These are phyloP conservation scores for Wallacemonas sp. DNA, from an alignment of 208 protist species.

Conservation along the genomic window DNA sequence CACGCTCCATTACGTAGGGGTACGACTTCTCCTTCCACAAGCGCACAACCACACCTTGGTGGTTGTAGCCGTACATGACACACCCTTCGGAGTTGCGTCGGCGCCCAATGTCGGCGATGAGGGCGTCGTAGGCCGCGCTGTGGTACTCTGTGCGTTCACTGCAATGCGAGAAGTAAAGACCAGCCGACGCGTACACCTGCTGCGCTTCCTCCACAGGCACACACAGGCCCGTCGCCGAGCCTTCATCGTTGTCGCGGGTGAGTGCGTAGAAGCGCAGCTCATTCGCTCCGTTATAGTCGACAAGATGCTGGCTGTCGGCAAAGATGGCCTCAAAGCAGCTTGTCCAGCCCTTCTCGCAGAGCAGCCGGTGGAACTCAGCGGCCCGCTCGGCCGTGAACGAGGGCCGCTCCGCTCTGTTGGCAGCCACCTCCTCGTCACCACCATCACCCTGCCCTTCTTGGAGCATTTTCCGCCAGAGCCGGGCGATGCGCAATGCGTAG, in stretches of 20 bases:
- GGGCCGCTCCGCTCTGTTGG: not conserved
- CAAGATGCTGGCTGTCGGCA: slow-evolving; percentile 42
- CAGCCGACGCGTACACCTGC: slow-evolving; percentile 26
- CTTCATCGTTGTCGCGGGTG: slow-evolving; percentile 15
- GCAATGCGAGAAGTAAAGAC: slow-evolving; percentile 30
- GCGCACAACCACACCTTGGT: slow-evolving; percentile 31
- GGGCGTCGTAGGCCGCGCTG: slow-evolving; percentile 20
- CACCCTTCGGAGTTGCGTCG: slow-evolving; percentile 46
- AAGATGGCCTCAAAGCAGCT: slow-evolving; percentile 57
- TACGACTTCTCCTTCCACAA: slow-evolving; percentile 59
- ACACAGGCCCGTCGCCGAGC: slow-evolving; percentile 18
- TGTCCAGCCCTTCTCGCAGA: slow-evolving; percentile 32
- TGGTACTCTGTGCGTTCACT: slow-evolving; percentile 15
- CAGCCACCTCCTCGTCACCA: not conserved
- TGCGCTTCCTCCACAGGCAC: slow-evolving; percentile 22
- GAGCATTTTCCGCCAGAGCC: slow-evolving; percentile 11
- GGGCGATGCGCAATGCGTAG: slow-evolving; percentile 32
- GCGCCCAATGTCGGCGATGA: slow-evolving; percentile 34
- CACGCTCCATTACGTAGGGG: slow-evolving; percentile 58
- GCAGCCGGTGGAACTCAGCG: slow-evolving; percentile 23
- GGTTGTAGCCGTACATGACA: slow-evolving; percentile 59
- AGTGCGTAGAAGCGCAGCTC: slow-evolving; percentile 55
- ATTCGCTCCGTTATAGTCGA: slow-evolving; percentile 35
- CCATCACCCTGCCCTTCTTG: not conserved
- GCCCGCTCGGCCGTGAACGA: slow-evolving; percentile 13